phyloP scores from a whole-genome alignment of 345 rosid species.

The Populus alba region DNA sequence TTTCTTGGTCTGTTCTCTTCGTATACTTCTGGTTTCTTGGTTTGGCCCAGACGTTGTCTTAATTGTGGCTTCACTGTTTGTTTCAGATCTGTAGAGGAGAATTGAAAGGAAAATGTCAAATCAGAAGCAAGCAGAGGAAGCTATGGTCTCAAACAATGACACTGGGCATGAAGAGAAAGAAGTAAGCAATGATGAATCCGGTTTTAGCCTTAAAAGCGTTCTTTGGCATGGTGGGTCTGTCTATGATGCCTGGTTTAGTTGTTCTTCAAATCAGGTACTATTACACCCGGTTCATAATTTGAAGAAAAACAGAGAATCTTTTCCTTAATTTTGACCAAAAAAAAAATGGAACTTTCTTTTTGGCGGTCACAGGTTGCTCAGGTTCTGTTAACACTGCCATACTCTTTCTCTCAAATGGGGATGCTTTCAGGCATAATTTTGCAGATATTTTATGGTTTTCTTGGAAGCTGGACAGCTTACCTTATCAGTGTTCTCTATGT shows the following conservation, averaged over 20 bases:
- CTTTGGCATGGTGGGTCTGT: slow-evolving; percentile 89
- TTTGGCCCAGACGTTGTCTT: slow-evolving; percentile 18
- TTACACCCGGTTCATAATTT: neutral
- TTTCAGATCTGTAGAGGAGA: slow-evolving; percentile 25
- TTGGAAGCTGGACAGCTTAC: slow-evolving; percentile 94
- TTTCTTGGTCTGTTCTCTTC: neutral
- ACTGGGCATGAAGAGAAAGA: slow-evolving; percentile 16
- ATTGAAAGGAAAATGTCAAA: slow-evolving; percentile 30
- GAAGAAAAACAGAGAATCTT: neutral
- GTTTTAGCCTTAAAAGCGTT: slow-evolving; percentile 44
- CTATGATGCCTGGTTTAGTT: slow-evolving; percentile 91
- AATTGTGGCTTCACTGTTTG: neutral
- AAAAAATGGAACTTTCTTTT: neutral
- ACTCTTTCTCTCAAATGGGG: slow-evolving; percentile 89
- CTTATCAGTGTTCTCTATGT: slow-evolving; percentile 74
- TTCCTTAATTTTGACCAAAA: neutral
- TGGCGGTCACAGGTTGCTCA: slow-evolving; percentile 70
- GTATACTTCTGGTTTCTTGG: slow-evolving; percentile 14
- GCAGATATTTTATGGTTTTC: slow-evolving; percentile 70
- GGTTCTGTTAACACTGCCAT: slow-evolving; percentile 77
- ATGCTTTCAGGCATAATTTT: slow-evolving; percentile 75
- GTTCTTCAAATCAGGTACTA: slow-evolving; percentile 73
- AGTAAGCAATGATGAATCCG: slow-evolving; percentile 30
- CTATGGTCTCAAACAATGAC: neutral
- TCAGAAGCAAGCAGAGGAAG: slow-evolving; percentile 33